These are phyloP conservation scores for Aureobasidium sp. DNA, from an alignment of 2,329 filamentous ascomycete species.

Conservation along the genomic window DNA sequence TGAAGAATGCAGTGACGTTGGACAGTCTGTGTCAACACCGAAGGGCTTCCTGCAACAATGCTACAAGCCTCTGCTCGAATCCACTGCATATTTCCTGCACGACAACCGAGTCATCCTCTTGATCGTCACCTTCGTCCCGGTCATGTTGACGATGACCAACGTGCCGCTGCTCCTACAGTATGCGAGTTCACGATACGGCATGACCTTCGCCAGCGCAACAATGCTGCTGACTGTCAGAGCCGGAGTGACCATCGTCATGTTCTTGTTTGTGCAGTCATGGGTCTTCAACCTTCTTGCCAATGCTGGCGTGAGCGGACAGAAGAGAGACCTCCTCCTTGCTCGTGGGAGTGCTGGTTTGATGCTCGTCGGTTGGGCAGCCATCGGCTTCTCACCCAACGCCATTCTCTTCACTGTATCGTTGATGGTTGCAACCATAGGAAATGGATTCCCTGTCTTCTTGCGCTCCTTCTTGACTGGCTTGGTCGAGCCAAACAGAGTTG, in stretches of 20 bases:
- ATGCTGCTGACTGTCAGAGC: conserved; percentile 28
- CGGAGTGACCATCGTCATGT: conserved; percentile 25
- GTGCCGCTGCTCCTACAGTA: conserved; percentile 44
- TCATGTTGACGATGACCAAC: conserved; percentile 21
- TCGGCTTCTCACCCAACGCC: conserved; percentile 27
- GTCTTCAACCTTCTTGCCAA: conserved; percentile 22
- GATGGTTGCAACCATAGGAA: conserved; percentile 41
- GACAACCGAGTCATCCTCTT: conserved; percentile 29
- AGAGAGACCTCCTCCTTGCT: conserved; percentile 28
- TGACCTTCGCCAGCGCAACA: conserved; percentile 36
- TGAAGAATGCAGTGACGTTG: neutral
- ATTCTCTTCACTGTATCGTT: conserved; percentile 32
- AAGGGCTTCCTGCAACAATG: neutral
- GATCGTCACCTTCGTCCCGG: conserved; percentile 26
- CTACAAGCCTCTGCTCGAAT: conserved; percentile 7
- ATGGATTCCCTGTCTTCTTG: conserved; percentile 38
- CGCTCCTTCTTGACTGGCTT: conserved; percentile 48
- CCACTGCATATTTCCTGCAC: conserved; percentile 25
- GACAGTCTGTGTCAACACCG: neutral
- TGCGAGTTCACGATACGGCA: conserved; percentile 44
- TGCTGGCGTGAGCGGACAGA: conserved; percentile 20
- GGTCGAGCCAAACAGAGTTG: conserved; percentile 49
- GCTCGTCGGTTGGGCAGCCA: conserved; percentile 24
- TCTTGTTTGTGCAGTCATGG: conserved; percentile 27
- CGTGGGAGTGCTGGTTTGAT: conserved; percentile 25